Evolutionary conservation across 163 green algal genomes (phyloP).

Genomic region (Chloromonas sp.): DNA sequence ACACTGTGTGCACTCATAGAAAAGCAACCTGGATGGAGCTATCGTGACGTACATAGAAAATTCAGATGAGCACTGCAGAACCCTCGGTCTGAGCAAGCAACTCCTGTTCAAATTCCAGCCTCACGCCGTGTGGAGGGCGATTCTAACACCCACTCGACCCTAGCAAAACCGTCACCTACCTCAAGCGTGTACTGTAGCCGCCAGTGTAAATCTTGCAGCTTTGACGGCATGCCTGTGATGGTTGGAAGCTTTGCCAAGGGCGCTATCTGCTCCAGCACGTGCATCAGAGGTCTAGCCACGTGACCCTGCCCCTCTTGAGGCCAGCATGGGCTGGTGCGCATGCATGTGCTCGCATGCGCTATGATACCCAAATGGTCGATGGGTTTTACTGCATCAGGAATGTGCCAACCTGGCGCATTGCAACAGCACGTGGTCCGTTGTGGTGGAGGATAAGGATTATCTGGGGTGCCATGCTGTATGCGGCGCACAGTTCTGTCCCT

Average conservation of each 20-base stretch:
- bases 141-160: no score
- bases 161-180: neutral
- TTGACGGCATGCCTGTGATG: neutral
- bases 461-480: neutral
- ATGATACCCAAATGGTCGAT: neutral
- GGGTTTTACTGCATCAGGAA: neutral
- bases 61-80: no score
- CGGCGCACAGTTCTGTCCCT: neutral
- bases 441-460: neutral
- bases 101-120: no score
- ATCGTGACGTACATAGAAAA: no score
- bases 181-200: neutral
- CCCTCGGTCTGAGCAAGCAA: no score
- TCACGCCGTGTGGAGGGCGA: no score
- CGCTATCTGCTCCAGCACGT: neutral
- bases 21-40: no score
- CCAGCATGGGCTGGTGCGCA: neutral
- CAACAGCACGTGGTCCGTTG: neutral
- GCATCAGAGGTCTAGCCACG: neutral
- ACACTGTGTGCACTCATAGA: no score
- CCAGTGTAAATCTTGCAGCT: neutral
- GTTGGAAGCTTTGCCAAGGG: neutral
- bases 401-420: neutral
- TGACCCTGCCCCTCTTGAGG: neutral
- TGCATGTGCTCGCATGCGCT: neutral